Evolutionary conservation across 2,329 filamentous ascomycete species (phyloP).

Genomic region (Rhexocercosporidium sp.): DNA sequence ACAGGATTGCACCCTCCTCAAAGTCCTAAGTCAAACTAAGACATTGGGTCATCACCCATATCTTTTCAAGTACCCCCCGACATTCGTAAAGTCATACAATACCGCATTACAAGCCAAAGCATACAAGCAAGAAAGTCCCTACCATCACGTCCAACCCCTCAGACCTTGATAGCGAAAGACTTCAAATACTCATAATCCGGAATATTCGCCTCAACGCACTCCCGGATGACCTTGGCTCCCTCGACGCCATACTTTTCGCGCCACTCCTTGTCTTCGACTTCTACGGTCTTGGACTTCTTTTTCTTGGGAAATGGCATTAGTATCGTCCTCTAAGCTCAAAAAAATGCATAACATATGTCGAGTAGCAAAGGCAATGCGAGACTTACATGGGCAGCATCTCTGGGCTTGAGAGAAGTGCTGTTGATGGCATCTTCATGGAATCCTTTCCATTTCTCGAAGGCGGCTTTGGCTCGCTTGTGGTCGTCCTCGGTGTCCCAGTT

Average conservation of each 20-base stretch:
- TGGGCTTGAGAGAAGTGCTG: constrained; percentile 75
- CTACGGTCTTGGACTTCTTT: constrained; percentile 67
- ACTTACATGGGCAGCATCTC: constrained; percentile 66
- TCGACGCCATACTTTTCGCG: constrained; percentile 74
- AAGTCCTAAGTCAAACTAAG: neutral
- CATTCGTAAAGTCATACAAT: neutral
- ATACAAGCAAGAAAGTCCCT: neutral
- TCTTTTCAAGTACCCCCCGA: neutral
- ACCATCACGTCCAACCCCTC: neutral
- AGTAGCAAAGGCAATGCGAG: neutral
- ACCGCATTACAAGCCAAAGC: neutral
- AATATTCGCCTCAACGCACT: constrained; percentile 74
- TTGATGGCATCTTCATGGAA: constrained; percentile 95
- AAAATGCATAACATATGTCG: neutral
- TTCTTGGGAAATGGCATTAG: constrained; percentile 34
- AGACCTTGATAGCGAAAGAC: constrained; percentile 72
- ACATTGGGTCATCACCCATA: neutral
- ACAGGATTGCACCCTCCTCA: neutral
- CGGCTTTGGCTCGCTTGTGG: constrained; percentile 68
- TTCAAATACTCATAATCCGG: constrained; percentile 82
- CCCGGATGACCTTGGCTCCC: constrained; percentile 70
- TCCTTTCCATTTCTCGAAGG: constrained; percentile 96
- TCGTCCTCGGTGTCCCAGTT: constrained; percentile 80
- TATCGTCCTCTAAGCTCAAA: constrained; percentile 12
- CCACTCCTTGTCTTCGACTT: constrained; percentile 75